Evolutionary conservation across 148 eudicot genomes (phyloP).

Genomic region (Rhododendron simsii): DNA sequence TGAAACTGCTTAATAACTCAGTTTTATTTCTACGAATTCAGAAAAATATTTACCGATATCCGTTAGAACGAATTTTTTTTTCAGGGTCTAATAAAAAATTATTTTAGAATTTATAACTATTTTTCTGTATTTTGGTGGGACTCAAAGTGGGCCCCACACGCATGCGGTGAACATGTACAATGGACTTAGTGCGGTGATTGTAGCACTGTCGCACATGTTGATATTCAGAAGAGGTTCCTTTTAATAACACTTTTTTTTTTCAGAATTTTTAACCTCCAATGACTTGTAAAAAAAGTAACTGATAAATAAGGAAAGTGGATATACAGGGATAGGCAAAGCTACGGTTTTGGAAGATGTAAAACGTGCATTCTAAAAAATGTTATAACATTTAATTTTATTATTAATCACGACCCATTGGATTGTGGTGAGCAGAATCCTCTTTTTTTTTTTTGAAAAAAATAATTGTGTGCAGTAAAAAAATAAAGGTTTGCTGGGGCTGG

Average conservation of each 20-base stretch:
- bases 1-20: too few species aligned
- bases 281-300: not conserved
- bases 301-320: not conserved
- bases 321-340: not conserved
- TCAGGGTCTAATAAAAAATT: too few species aligned
- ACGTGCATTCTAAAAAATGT: not conserved
- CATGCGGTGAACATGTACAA: too few species aligned
- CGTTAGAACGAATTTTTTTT: too few species aligned
- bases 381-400: not conserved
- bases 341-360: not conserved
- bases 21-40: too few species aligned
- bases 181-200: too few species aligned
- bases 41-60: too few species aligned
- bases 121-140: too few species aligned
- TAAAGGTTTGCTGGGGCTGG: not conserved
- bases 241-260: not conserved
- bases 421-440: not conserved
- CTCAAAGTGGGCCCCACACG: too few species aligned
- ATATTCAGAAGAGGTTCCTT: not conserved
- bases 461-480: not conserved
- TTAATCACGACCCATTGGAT: not conserved
- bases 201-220: not conserved
- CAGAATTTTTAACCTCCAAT: not conserved
- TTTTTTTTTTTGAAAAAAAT: not conserved
- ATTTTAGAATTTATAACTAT: too few species aligned